Base-by-base conservation (phyloP, 164 flowering plant species). In the Buxus sempervirens region DNA sequence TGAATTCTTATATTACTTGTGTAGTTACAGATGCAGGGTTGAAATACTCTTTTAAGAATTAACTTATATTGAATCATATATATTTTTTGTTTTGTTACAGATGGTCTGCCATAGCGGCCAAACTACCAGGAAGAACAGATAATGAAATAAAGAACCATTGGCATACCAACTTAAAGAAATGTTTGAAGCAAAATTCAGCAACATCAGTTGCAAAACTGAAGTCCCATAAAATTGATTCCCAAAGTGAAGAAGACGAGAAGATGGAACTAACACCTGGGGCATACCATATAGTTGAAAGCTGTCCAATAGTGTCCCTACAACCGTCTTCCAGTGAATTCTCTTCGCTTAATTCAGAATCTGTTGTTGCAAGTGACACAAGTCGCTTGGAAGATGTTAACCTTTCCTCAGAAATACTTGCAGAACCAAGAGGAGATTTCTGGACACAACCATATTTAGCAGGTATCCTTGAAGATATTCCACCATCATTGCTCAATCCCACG, bases 311-410 rank as follows among this genome's bases (percentile, higher is more conserved):
- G 19, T 53, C 67, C 10, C 54, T 49, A 13, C 58, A 54, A 23
- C 70, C 67, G 45, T 55, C 68, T 7, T 62, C 63, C 16, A 67
- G 67, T 41, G 72, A 64, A 38, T 0, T 13, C 54, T 73, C 69
- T 16, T 55, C 65, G 45, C 8, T 20, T n/a, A n/a, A n/a, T n/a
- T n/a, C n/a, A n/a, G n/a, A n/a, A n/a, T n/a, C n/a, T n/a, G n/a
- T n/a, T n/a, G n/a, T n/a, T n/a, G n/a, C n/a, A n/a, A n/a, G n/a
- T n/a, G n/a, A n/a, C n/a, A n/a, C n/a, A n/a, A n/a, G n/a, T n/a
- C n/a, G n/a, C n/a, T n/a, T n/a, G n/a, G n/a, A n/a, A n/a, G n/a
- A n/a, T n/a, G n/a, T n/a, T n/a, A n/a, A n/a, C n/a, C n/a, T n/a
- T n/a, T n/a, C n/a, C n/a, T n/a, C n/a, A n/a, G n/a, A n/a, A n/a